Conservation (phyloP, 331 rosid genomes). For the Erythrophleum ivorense region DNA sequence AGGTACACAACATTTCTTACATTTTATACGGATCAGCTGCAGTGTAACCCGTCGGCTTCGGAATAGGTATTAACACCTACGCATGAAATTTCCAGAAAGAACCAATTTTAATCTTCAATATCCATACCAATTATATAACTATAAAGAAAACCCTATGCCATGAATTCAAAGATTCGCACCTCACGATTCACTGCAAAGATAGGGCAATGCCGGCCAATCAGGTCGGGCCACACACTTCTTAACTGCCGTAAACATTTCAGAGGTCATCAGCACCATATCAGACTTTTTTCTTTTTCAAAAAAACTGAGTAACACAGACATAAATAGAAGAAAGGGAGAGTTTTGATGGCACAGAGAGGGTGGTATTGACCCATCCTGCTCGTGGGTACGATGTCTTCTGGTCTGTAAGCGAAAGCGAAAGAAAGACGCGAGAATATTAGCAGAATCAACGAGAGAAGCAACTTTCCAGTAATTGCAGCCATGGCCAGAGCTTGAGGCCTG, state of each 20-base stretch:
- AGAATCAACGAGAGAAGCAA: neutral
- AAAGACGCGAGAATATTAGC: neutral
- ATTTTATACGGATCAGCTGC: conserved; percentile 88
- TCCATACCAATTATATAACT: neutral
- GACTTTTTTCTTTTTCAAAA: too few species aligned
- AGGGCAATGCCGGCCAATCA: conserved; percentile 71
- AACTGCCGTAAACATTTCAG: conserved; percentile 37
- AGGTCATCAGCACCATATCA: too few species aligned
- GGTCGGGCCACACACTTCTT: conserved; percentile 64
- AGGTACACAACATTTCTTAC: conserved; percentile 45
- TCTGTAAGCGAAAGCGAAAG: neutral
- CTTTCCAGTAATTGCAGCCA: neutral
- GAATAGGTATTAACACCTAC: conserved; percentile 77
- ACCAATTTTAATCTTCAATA: neutral
- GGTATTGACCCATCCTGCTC: neutral
- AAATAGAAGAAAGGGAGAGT: too few species aligned
- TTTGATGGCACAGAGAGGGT: too few species aligned
- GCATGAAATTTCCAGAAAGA: neutral
- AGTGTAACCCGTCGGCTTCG: conserved; percentile 78
- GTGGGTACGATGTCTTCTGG: neutral
- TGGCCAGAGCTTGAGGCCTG: neutral
- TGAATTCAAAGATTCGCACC: conserved; percentile 43
- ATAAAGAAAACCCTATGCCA: neutral
- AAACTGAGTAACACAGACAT: too few species aligned
- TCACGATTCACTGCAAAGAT: conserved; percentile 41